A percentile compares a stretch with the other conserved stretches of the same genome.
Conservation (phyloP, 1,139 yeast species). For the Hansenula sp. region DNA sequence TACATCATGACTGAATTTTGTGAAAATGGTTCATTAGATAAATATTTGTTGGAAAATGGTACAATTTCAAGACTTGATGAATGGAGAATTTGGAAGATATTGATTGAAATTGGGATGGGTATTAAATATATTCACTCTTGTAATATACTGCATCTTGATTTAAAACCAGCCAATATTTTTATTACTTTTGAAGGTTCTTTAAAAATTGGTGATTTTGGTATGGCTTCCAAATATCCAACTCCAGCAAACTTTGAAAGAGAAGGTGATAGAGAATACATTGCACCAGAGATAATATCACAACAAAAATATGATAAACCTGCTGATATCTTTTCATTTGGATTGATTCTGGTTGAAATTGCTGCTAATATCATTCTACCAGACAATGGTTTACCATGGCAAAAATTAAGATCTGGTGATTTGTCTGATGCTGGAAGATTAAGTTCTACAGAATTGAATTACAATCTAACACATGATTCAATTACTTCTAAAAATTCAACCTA, state of each 20-base stretch:
- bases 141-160: conserved; percentile 76
- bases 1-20: conserved; percentile 95
- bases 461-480: conserved; percentile 20
- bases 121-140: conserved; percentile 73
- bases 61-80: conserved; percentile 77
- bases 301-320: conserved; percentile 89
- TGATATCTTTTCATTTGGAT: conserved; percentile 88
- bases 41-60: conserved; percentile 76
- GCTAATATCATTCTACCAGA: conserved; percentile 95
- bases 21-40: conserved; percentile 88
- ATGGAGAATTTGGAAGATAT: conserved; percentile 95
- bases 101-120: conserved; percentile 78
- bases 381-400: conserved; percentile 97
- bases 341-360: conserved; percentile 91
- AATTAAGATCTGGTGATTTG: conserved; percentile 88
- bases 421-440: conserved; percentile 92
- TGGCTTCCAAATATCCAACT: conserved; percentile 54
- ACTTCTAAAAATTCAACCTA: conserved; percentile 20
- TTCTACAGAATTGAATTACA: conserved; percentile 48
- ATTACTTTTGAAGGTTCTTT: conserved; percentile 90
- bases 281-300: conserved; percentile 87
- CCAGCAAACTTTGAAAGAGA: conserved; percentile 70
- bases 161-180: conserved; percentile 93
- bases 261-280: conserved; percentile 96
- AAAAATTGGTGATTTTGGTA: conserved; percentile 62